Conservation (phyloP, 2,329 filamentous ascomycete genomes). For the Cryphonectria parasitica region DNA sequence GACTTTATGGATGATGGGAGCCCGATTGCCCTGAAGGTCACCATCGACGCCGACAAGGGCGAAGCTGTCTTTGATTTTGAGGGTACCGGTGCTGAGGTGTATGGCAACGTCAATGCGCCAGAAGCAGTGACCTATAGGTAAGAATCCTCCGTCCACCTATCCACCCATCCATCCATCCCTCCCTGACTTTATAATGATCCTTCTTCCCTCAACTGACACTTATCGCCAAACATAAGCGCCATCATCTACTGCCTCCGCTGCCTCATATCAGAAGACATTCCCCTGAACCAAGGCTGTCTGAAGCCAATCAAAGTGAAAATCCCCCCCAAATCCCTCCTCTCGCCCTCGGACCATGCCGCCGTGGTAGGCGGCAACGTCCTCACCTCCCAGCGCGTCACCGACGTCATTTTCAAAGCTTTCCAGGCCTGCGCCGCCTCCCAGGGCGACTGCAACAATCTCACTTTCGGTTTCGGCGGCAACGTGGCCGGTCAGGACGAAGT, state of each 20-base stretch:
- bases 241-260: slow-evolving; percentile 86
- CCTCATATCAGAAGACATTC: slow-evolving; percentile 80
- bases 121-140: slow-evolving; percentile 73
- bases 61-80: slow-evolving; percentile 78
- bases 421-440: slow-evolving; percentile 77
- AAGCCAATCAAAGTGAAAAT: slow-evolving; percentile 76
- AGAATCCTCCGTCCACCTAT: background rate
- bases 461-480: slow-evolving; percentile 79
- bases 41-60: slow-evolving; percentile 73
- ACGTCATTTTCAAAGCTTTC: slow-evolving; percentile 82
- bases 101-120: slow-evolving; percentile 77
- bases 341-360: slow-evolving; percentile 74
- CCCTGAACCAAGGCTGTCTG: slow-evolving; percentile 84
- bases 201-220: slow-evolving; percentile 16
- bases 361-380: slow-evolving; percentile 85
- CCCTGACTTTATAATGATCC: slow-evolving; percentile 10
- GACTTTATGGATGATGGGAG: slow-evolving; percentile 90
- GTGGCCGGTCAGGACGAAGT: slow-evolving; percentile 58
- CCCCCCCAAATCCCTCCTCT: slow-evolving; percentile 72
- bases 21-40: slow-evolving; percentile 74
- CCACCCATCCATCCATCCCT: too few species aligned
- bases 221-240: slow-evolving; percentile 47
- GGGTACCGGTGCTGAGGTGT: slow-evolving; percentile 76
- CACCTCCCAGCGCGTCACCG: slow-evolving; percentile 79
- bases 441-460: slow-evolving; percentile 83